Conservation (phyloP, 768 basidiomycete species). For the Gloeostereum incarnatum region DNA sequence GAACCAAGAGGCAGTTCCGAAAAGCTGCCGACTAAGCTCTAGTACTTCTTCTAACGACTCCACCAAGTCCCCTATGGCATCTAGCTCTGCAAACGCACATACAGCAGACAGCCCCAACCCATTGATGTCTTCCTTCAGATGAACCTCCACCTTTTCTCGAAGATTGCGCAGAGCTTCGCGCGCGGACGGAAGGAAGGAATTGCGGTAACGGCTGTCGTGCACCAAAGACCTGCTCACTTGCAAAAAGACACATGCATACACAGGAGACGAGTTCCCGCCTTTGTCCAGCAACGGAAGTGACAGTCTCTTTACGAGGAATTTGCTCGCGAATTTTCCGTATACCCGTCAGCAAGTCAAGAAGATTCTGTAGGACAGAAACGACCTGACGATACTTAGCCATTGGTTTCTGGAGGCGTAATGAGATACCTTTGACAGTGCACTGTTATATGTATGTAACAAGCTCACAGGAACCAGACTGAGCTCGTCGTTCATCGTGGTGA, state of each 20-base stretch:
- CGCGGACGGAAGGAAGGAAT: conserved; percentile 37
- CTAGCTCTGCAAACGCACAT: conserved; percentile 34
- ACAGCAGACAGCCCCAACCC: conserved; percentile 26
- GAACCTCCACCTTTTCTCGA: conserved; percentile 21
- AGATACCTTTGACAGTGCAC: not conserved
- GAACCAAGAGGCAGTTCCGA: conserved; percentile 36
- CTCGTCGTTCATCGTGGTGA: conserved; percentile 35
- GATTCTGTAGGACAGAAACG: conserved; percentile 24
- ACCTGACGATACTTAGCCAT: conserved; percentile 30
- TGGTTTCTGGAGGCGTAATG: conserved; percentile 26
- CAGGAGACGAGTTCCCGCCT: conserved; percentile 37
- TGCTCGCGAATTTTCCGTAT: conserved; percentile 37
- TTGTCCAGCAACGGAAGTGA: conserved; percentile 25
- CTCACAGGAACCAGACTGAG: conserved; percentile 38
- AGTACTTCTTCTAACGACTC: conserved; percentile 31
- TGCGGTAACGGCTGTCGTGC: conserved; percentile 38
- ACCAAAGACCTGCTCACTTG: conserved; percentile 37
- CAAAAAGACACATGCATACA: conserved; percentile 37
- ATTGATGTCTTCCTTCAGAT: conserved; percentile 18
- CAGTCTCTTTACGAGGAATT: conserved; percentile 33
- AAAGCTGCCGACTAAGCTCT: conserved; percentile 27
- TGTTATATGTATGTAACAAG: too few relatives aligned
- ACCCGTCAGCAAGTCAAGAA: conserved; percentile 33
- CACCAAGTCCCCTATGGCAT: conserved; percentile 29
- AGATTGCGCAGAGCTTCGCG: conserved; percentile 27